Conservation (phyloP, 2,329 filamentous ascomycete species). For the Exserohilum turcica region DNA sequence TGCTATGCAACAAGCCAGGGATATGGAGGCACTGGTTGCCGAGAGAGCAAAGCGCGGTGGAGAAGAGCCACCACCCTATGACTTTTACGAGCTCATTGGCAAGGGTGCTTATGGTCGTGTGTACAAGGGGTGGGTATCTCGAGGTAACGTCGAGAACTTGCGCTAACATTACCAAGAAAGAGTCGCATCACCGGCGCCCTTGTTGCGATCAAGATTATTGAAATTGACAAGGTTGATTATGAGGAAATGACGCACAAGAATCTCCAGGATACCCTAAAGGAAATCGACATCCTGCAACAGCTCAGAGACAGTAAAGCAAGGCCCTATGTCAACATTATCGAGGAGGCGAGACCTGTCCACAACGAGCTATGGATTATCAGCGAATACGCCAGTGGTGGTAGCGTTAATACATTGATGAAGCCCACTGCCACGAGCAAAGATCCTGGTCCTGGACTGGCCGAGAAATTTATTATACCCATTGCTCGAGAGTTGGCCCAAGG, state of each 20-base stretch:
- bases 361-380: slow-evolving; percentile 87
- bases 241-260: slow-evolving; percentile 49
- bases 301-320: slow-evolving; percentile 74
- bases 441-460: slow-evolving; percentile 54
- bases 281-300: slow-evolving; percentile 70
- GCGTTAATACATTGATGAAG: slow-evolving; percentile 69
- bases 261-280: slow-evolving; percentile 61
- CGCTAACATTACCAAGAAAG: slow-evolving; percentile 39
- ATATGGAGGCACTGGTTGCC: slow-evolving; percentile 69
- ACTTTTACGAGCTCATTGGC: slow-evolving; percentile 73
- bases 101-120: slow-evolving; percentile 77
- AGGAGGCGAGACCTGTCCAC: slow-evolving; percentile 77
- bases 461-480: slow-evolving; percentile 67
- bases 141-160: background rate
- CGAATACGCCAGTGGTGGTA: slow-evolving; percentile 84
- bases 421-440: slow-evolving; percentile 41
- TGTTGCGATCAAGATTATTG: slow-evolving; percentile 81
- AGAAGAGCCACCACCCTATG: slow-evolving; percentile 67
- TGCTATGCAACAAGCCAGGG: slow-evolving; percentile 70
- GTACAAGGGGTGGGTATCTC: slow-evolving; percentile 63
- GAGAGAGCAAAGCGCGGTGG: slow-evolving; percentile 66
- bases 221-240: slow-evolving; percentile 77
- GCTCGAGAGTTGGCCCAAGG: slow-evolving; percentile 67
- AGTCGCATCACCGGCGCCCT: slow-evolving; percentile 54
- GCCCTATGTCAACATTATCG: slow-evolving; percentile 83